Evolutionary conservation across 2,329 filamentous ascomycete species (phyloP), one percentile per base, ranked within the genome.

Genomic region (Thelonectria olida): DNA sequence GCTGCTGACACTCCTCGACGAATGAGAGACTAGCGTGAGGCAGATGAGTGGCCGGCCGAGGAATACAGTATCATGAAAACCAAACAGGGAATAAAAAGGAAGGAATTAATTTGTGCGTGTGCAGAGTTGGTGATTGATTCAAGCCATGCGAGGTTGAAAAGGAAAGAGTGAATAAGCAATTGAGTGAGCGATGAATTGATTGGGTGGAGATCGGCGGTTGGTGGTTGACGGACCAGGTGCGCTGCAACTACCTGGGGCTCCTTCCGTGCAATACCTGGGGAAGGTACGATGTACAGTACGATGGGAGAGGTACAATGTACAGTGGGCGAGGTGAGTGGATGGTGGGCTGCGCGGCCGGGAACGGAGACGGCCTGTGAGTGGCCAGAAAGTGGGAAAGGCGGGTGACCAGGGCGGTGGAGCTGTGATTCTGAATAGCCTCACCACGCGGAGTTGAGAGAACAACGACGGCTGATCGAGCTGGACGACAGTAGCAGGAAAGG

Each of bases 401-500:
- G 31, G 15, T 34, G 31, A 34, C 31, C 31, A 34, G 31, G 62
- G 58, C 57, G 57, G 66, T 71, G 68, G 68, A 67, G 67, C 62
- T 62, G 61, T 49, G 62, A 51, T 65, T 77, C 75, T 68, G 78
- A 79, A 80, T 79, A 79, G 76, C 78, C 74, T 80, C 78, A 80
- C 75, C 65, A 70, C 58, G 64, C 45, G 54, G 59, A 31, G 55
- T 62, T 45, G 61, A 49, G 63, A 53, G 62, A 34, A 69, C 68
- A 55, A 72, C 67, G 54, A 56, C 58, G 31, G 23, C 52, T 36
- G 59, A 44, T 42, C 45, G 54, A 34, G 31, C 22, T 45, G 50
- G 45, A 48, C 67, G 42, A 41, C 22, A 44, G 25, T 44, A 19
- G 41, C 53, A 61, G 52, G 34, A 72, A 71, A 48, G 27, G 52